Base-by-base conservation (phyloP, 352 stramenopile species). In the Phytopythium ostracodes region DNA sequence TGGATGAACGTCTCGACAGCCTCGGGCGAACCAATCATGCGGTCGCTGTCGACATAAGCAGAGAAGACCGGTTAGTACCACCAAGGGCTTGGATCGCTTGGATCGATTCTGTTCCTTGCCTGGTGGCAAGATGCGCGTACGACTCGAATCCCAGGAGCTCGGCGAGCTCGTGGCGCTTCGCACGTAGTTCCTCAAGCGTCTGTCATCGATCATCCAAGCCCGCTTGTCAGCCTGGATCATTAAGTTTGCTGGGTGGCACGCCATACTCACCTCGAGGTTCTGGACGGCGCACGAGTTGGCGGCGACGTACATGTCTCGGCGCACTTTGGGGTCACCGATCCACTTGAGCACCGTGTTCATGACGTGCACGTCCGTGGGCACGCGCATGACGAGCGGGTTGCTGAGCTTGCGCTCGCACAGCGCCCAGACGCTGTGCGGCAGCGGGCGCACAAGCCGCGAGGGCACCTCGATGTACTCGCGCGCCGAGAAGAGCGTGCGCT, bases 341-440 rank as follows among this genome's bases (percentile, higher is more conserved):
- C 94, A 98, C 47, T 94, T 94, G n/a, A 97, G 72, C 49, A 98
- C 79, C 10, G 89, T 96, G 66, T 97, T 95, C 68, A 92, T 83
- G 36, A 98, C 84, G 59, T 96, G 87, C 35, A 80, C 67, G 62
- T 97, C 87, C 5, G 85, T 94, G 0, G 87, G 87, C 24, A 97
- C 79, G 46, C 79, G 77, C 60, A 89, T 33, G 3, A 86, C 73
- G 24, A 72, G 79, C 14, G 69, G 78, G 60, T 84, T 83, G 56
- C 82, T 79, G 59, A 87, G 71, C 42, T 90, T 92, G 35, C 75
- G 78, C 51, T 92, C 81, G 27, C 84, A 91, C 11, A 75, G 63
- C 4, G 71, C 76, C 55, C 75, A 65, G 44, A 92, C 73, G 12
- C 75, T 74, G 55, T 92, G 79, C 15, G 84, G 84, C 58, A 94